These are phyloP conservation scores for Boletus rubropictus DNA, from an alignment of 768 basidiomycete species.

Conservation along the genomic window DNA sequence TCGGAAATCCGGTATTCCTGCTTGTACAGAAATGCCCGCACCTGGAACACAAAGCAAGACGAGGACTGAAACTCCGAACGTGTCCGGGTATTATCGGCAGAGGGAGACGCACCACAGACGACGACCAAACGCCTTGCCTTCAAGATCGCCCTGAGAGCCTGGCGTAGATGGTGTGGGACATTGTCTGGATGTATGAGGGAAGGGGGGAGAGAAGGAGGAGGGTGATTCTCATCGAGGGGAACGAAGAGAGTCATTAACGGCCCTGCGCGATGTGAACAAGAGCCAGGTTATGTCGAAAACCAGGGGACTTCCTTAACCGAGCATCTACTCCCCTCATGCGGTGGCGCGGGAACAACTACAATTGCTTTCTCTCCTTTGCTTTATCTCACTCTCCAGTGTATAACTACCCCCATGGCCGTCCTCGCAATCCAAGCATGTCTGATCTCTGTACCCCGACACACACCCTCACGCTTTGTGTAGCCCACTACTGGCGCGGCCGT, in stretches of 20 bases:
- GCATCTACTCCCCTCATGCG: background rate
- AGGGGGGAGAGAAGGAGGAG: conserved; percentile 46
- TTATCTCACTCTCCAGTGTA: conserved; percentile 10
- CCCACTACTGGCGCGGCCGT: conserved; percentile 28
- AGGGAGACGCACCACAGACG: conserved; percentile 62
- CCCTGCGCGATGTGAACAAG: conserved; percentile 25
- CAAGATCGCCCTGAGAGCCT: conserved; percentile 58
- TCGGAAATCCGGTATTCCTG: conserved; percentile 88
- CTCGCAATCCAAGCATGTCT: conserved; percentile 13
- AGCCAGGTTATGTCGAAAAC: conserved; percentile 18
- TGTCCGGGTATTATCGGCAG: conserved; percentile 10
- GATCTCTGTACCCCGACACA: conserved; percentile 3
- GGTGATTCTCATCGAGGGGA: conserved; percentile 47
- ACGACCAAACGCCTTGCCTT: conserved; percentile 83
- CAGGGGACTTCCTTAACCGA: conserved; percentile 17
- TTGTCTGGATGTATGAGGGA: conserved; percentile 50
- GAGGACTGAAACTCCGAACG: conserved; percentile 1
- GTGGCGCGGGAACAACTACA: conserved; percentile 29
- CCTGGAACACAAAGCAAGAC: conserved; percentile 38
- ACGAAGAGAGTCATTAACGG: conserved; percentile 58
- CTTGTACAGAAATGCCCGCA: conserved; percentile 82
- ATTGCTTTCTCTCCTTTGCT: conserved; percentile 12
- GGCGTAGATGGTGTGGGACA: conserved; percentile 43
- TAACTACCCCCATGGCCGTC: background rate
- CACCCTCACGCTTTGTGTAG: conserved; percentile 25